Conservation (phyloP, 2,329 filamentous ascomycete species). For the Pyrenochaeta sp. region DNA sequence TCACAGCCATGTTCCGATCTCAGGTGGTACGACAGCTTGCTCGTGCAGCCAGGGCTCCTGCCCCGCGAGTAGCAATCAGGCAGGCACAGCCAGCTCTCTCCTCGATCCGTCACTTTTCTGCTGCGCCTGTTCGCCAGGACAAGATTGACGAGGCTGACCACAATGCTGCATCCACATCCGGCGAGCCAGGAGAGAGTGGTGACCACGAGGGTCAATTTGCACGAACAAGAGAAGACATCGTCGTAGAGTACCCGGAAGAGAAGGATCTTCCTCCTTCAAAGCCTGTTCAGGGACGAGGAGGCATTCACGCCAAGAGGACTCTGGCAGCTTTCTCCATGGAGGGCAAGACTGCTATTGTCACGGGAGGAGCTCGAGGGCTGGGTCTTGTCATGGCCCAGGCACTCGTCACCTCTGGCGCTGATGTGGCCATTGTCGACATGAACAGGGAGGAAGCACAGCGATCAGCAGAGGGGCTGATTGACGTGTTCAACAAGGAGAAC, state of each 20-base stretch:
- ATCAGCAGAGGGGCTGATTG: constrained; percentile 76
- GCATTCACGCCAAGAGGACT: constrained; percentile 83
- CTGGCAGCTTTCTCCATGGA: constrained; percentile 87
- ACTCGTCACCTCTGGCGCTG: constrained; percentile 84
- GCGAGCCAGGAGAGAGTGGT: constrained; percentile 50
- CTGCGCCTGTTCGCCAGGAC: constrained; percentile 37
- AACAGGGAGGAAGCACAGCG: constrained; percentile 87
- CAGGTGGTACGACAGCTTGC: constrained; percentile 40
- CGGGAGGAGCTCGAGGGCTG: constrained; percentile 86
- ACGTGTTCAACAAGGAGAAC: constrained; percentile 80
- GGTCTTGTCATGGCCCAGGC: constrained; percentile 94
- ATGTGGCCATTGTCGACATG: constrained; percentile 91
- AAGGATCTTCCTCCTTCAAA: constrained; percentile 73
- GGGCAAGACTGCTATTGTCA: constrained; percentile 82
- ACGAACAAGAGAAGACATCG: constrained; percentile 79
- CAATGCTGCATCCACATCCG: constrained; percentile 46
- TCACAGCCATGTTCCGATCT: constrained; percentile 43
- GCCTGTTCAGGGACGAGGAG: constrained; percentile 77
- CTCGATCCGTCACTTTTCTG: constrained; percentile 37
- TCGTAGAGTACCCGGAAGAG: constrained; percentile 80
- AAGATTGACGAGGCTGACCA: constrained; percentile 32
- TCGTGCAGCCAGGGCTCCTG: constrained; percentile 34
- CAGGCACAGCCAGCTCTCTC: constrained; percentile 23
- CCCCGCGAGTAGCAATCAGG: constrained; percentile 34
- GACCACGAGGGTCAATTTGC: constrained; percentile 73